Percentiles rank a stretch among this genome's conserved stretches.
These are phyloP conservation scores for Aspergillus carlsbadensis DNA, from an alignment of 495 filamentous ascomycete genomes.

Conservation along the genomic window DNA sequence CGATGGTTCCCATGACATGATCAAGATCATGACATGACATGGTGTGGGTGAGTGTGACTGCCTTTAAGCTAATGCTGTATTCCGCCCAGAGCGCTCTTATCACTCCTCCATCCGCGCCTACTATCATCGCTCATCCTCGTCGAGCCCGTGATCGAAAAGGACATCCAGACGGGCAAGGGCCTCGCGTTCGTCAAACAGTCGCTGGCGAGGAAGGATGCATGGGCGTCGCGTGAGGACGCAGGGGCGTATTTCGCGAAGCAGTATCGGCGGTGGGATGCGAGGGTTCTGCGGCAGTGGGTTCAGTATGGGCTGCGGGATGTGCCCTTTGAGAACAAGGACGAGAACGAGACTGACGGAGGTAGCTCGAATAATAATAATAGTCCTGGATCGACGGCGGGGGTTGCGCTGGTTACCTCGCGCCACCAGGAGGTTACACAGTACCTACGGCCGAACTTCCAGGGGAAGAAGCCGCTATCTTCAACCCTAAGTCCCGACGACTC, in stretches of 20 bases:
- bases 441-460: background rate
- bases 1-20: no score
- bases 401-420: slow-evolving; percentile 3
- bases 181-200: background rate
- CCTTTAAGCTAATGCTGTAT: no score
- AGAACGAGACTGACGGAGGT: background rate
- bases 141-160: slow-evolving; percentile 6
- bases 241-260: background rate
- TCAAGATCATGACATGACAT: no score
- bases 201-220: background rate
- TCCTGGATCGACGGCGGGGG: background rate
- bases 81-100: slow-evolving; percentile 8
- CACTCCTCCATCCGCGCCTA: slow-evolving; percentile 10
- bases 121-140: slow-evolving; percentile 12
- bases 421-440: slow-evolving; percentile 6
- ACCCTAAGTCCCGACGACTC: background rate
- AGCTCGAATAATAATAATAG: background rate
- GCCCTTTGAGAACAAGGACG: no score
- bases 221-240: slow-evolving; percentile 1
- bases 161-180: background rate
- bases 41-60: no score
- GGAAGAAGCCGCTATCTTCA: background rate
- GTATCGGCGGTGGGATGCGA: slow-evolving; percentile 5
- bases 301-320: slow-evolving; percentile 7
- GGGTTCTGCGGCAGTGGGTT: slow-evolving; percentile 1